Evolutionary conservation across 345 rosid species (phyloP).

Genomic region (Hevea brasiliensis): DNA sequence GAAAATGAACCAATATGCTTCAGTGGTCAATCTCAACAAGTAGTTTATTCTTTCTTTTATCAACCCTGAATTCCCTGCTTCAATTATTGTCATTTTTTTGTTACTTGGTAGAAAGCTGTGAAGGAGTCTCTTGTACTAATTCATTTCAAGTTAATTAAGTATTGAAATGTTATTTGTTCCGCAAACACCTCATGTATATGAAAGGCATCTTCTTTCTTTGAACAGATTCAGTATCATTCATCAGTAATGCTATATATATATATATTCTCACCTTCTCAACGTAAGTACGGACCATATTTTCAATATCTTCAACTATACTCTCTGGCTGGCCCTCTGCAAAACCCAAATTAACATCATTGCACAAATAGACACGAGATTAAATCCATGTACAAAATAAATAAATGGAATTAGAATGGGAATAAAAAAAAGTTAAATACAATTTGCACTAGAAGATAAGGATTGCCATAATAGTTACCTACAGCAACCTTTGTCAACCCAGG

Average conservation of each 20-base stretch:
- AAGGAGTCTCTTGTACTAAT: background rate
- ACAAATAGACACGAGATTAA: slow-evolving; percentile 1
- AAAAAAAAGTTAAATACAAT: background rate
- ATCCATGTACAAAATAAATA: too few relatives aligned
- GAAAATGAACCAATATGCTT: background rate
- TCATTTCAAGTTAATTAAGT: background rate
- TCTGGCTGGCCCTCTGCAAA: slow-evolving; percentile 93
- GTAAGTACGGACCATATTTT: slow-evolving; percentile 96
- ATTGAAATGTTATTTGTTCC: slow-evolving; percentile 6
- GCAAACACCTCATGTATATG: background rate
- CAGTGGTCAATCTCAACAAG: background rate
- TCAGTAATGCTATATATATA: slow-evolving; percentile 4
- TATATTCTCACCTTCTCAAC: slow-evolving; percentile 80
- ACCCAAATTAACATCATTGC: slow-evolving; percentile 23
- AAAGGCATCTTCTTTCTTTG: background rate
- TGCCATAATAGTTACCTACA: slow-evolving; percentile 66
- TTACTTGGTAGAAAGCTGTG: background rate
- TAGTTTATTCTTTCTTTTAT: background rate
- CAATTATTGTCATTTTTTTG: background rate
- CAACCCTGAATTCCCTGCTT: background rate
- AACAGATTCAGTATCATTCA: background rate
- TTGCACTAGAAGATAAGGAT: slow-evolving; percentile 8
- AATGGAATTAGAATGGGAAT: background rate
- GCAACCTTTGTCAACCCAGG: slow-evolving; percentile 99
- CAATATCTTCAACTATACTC: slow-evolving; percentile 86